Evolutionary conservation across 2,329 filamentous ascomycete genomes (phyloP), one percentile per base, ranked within the genome.

Genomic region (Fusarium austroafricanum): DNA sequence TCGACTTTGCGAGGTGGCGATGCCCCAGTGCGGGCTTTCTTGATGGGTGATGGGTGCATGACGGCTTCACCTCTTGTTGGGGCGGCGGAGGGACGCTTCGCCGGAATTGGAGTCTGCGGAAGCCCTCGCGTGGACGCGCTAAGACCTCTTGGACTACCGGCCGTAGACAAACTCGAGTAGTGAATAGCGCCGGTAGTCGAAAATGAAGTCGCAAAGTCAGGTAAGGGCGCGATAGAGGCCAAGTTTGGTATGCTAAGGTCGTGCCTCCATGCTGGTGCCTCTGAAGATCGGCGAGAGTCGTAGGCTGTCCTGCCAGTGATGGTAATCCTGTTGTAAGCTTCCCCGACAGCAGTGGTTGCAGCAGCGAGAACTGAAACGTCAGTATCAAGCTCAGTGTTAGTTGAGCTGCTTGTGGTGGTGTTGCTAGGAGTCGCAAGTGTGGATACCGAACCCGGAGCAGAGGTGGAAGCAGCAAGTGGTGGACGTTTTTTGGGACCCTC

Each of bases 1-100:
- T 85, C 80, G 54, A 85, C 78, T 46, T 75, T 79, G 29, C 79
- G 75, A 11, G 84, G 83, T 17, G 83, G 81, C 14, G 79, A 79
- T 6, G 83, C 79, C 50, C 84, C 83, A 29, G 78, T 81, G 49
- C 83, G 80, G 65, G 81, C 75, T 74, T 83, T 87, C 76, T 87
- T 87, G 23, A 77, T 63, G 11, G 79, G 78, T 9, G 75, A 76
- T 5, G 76, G 73, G 49, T 79, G 72, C 78, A 80, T 80, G 51
- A 55, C 61, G 38, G 63, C 49, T 39, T 75, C 76, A 40, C 65
- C 59, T 66, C 63, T 71, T 54, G 42, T 55, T 23, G 54, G 57
- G 35, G 59, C 59, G 35, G 59, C 59, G 39, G 70, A 64, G 38
- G 72, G 67, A 39, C 75, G 76, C 68, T 78, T 78, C 47, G 61